Base-by-base conservation (phyloP, 179 eudicot genomes). In the Silene coronaria region DNA sequence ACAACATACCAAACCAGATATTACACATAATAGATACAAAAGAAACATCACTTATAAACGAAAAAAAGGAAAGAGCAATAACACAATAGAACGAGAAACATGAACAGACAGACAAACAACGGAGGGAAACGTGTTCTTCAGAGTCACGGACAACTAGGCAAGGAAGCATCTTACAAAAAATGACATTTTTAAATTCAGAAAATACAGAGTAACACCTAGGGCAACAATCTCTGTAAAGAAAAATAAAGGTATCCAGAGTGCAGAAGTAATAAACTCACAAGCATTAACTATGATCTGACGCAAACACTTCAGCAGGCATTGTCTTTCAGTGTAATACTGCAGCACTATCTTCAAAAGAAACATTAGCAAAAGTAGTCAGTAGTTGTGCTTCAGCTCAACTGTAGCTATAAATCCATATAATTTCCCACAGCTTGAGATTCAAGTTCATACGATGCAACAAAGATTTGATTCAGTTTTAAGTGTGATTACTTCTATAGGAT, bases 251-350 rank as follows among this genome's bases (percentile, higher is more conserved):
- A 12, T 45, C 22, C 12, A 45, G 57, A 58, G 19, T 51, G 46
- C 16, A 58, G 72, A 72, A 21, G 26, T 27, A 22, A 73, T 45
- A 42, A 71, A 84, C 97, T 89, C 83, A 96, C 98, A 80, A 63
- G 97, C 87, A 76, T 87, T 87, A 84, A 87, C 85, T 51, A 96
- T 64, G 53, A 96, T 84, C 77, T 91, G 96, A 76, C 96, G 84
- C 27, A 89, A 85, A 76, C 99, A 93, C 84, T 96, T 96, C 88
- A 96, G 88, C 85, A 96, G 82, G 87, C 99, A 93, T 74, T 93
- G 99, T 61, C 98, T 85, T 78, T 96, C 97, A 82, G 86, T 81
- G 78, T 96, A 96, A 88, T 96, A 96, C 75, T 93, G 92, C 84
- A 96, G 86, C 86, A 93, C 84, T 74, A 89, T 86, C 97, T 96